phyloP scores from a whole-genome alignment of 495 filamentous ascomycete genomes.

The Penicillium goetzii region DNA sequence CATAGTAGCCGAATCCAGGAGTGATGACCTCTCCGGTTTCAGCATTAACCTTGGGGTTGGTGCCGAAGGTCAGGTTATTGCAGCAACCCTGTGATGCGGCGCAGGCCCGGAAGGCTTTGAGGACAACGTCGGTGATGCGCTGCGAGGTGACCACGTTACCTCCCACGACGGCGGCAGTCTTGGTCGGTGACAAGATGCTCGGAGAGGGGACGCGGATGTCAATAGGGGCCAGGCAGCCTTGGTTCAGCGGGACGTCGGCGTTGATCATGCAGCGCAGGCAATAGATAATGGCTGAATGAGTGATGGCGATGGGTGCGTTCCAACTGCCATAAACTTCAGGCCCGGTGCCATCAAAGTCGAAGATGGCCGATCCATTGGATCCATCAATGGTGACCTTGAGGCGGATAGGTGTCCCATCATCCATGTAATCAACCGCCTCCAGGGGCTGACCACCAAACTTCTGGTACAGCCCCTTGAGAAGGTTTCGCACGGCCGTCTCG shows the following conservation, averaged over 20 bases:
- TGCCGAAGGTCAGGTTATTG: slow-evolving; percentile 73
- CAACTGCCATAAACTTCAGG: slow-evolving; percentile 93
- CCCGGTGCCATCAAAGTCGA: slow-evolving; percentile 86
- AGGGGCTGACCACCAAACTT: slow-evolving; percentile 79
- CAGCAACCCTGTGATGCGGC: slow-evolving; percentile 91
- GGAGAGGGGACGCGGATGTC: slow-evolving; percentile 80
- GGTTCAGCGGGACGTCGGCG: slow-evolving; percentile 94
- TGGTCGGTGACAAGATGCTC: slow-evolving; percentile 83
- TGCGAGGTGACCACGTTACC: slow-evolving; percentile 94
- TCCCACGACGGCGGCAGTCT: slow-evolving; percentile 89
- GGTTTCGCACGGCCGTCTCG: slow-evolving; percentile 78
- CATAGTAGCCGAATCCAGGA: slow-evolving; percentile 96
- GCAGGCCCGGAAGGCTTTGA: slow-evolving; percentile 87
- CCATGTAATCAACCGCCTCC: slow-evolving; percentile 91
- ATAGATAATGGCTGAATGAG: slow-evolving; percentile 96
- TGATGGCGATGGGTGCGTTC: slow-evolving; percentile 93
- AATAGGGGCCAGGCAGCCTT: slow-evolving; percentile 90
- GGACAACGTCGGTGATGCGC: slow-evolving; percentile 90
- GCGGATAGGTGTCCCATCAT: slow-evolving; percentile 89
- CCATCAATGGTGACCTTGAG: slow-evolving; percentile 85
- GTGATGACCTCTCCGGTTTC: slow-evolving; percentile 76
- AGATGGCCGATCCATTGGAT: slow-evolving; percentile 81
- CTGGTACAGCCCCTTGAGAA: slow-evolving; percentile 79
- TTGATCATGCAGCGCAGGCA: slow-evolving; percentile 90
- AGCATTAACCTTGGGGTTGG: slow-evolving; percentile 51